Conservation (phyloP, 2,329 filamentous ascomycete species). For the Aspergillus flavus region DNA sequence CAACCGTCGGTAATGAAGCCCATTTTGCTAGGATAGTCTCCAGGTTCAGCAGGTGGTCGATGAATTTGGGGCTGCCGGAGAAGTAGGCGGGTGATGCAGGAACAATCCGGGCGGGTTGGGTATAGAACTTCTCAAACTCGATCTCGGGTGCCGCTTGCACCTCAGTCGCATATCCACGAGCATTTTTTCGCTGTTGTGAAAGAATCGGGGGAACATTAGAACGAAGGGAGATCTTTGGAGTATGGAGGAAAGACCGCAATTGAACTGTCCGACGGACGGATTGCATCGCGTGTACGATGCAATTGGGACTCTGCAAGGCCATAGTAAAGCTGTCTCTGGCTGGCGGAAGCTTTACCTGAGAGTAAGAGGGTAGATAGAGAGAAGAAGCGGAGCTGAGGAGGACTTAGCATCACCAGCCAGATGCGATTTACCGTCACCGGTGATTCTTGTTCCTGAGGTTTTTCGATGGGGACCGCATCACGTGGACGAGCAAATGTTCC, state of each 20-base stretch:
- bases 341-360: constrained; percentile 15
- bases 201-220: constrained; percentile 16
- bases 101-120: constrained; percentile 68
- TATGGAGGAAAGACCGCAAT: constrained; percentile 46
- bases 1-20: constrained; percentile 69
- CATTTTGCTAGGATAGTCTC: constrained; percentile 73
- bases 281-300: constrained; percentile 39
- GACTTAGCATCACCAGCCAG: neutral
- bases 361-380: neutral
- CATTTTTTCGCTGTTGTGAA: constrained; percentile 20
- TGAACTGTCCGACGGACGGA: constrained; percentile 32
- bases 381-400: neutral
- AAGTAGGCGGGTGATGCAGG: constrained; percentile 94
- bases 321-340: constrained; percentile 26
- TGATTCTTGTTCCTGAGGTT: constrained; percentile 23
- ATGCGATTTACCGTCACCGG: constrained; percentile 13
- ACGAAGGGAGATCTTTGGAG: constrained; percentile 19
- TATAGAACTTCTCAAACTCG: constrained; percentile 31
- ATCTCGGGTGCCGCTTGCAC: constrained; percentile 35
- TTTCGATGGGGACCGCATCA: constrained; percentile 24
- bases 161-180: constrained; percentile 32
- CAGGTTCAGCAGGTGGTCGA: constrained; percentile 77
- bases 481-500: constrained; percentile 29
- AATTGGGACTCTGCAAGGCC: constrained; percentile 41
- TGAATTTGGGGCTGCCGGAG: constrained; percentile 80